Base-by-base conservation (phyloP, 2,329 filamentous ascomycete species). In the Cordyceps javanica region DNA sequence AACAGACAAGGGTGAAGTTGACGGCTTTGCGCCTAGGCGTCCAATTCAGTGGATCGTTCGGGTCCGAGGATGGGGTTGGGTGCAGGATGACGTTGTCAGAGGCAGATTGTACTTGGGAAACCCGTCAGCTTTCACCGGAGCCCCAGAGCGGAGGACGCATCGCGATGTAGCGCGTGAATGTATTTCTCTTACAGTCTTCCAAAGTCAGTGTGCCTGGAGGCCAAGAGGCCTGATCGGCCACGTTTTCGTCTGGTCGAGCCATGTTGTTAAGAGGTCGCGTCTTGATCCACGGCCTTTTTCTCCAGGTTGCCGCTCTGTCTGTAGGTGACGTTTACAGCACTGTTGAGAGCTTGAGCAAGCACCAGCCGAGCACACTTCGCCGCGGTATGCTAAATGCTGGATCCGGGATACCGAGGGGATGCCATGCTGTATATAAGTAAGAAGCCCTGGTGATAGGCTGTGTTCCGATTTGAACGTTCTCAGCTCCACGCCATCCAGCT, bases 41-140 rank as follows among this genome's bases (percentile, higher is more conserved):
- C 86, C 87, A 90, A 65, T 88, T 87, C 59, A 80, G 77, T 0
- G 88, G 86, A 62, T 89, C 85, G 9, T 77, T 74, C 9, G 76
- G 75, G 32, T 68, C 64, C 11, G 55, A 45, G 8, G 60, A 62
- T 0, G 66, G 65, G 0, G 50, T 59, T 1, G 66, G 66, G 0
- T 64, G 53, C 4, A 68, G 63, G 14, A 66, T 51, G 32, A 66
- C 38, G 11, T 16, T 41, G 1, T 53, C 25, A 3, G 50, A 53
- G 11, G 38, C n/a, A n/a, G 50, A 53, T 53, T 52, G 50, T 11
- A 53, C 50, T 42, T 30, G n/a, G 3, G 36, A 19, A n/a, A 25
- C 39, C 16, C 8, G 19, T 51, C 8, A 53, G 38, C 36, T 10
- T 5, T 53, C 16, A 42, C 10, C 25, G 6, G 3, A 39, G 28